Evolutionary conservation across 768 basidiomycete genomes (phyloP).

Genomic region (Suillus brevipes): DNA sequence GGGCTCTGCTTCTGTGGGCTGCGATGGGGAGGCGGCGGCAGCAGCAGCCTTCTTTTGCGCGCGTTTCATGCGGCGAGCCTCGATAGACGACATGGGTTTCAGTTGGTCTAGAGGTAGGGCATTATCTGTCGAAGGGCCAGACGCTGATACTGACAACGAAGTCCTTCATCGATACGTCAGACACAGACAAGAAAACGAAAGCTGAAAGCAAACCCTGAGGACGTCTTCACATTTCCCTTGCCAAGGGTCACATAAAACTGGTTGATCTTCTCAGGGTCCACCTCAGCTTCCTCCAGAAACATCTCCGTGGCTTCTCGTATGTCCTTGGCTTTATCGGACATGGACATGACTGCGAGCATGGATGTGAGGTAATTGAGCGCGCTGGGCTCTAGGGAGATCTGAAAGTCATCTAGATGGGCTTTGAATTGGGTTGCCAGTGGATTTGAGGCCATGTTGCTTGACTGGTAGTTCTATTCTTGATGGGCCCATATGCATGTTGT

Average conservation of each 20-base stretch:
- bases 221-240: background rate
- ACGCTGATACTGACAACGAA: background rate
- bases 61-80: slow-evolving; percentile 14
- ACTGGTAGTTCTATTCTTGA: background rate
- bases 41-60: slow-evolving; percentile 12
- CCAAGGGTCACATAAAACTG: slow-evolving; percentile 11
- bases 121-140: background rate
- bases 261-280: slow-evolving; percentile 12
- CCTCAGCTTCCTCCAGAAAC: slow-evolving; percentile 14
- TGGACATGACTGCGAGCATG: slow-evolving; percentile 14
- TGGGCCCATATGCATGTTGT: no score
- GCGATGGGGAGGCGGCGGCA: background rate
- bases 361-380: slow-evolving; percentile 15
- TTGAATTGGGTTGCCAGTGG: slow-evolving; percentile 8
- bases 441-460: background rate
- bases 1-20: slow-evolving; percentile 3
- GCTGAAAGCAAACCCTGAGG: background rate
- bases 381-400: slow-evolving; percentile 11
- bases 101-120: background rate
- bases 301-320: slow-evolving; percentile 14
- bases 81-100: slow-evolving; percentile 10
- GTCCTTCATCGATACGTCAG: slow-evolving; percentile 1
- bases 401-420: slow-evolving; percentile 9
- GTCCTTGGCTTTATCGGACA: background rate
- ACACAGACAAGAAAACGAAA: background rate